phyloP scores from a whole-genome alignment of 2,329 filamentous ascomycete genomes.

The Phyllachora maydis region DNA sequence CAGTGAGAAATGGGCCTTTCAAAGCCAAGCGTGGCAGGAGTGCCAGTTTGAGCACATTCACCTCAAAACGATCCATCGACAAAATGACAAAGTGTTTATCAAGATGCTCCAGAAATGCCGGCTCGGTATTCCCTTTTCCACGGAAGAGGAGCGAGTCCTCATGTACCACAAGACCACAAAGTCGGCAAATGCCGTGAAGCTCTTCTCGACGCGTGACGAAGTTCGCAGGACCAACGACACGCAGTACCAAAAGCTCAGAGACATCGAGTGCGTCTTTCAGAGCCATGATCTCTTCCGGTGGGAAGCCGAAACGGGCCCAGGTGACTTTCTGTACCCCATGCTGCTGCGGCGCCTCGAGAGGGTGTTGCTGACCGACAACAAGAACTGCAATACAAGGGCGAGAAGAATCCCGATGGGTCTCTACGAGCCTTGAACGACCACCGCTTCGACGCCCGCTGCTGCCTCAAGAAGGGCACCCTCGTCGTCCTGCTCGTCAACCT shows the following conservation, averaged over 20 bases:
- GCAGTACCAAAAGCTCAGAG: conserved; percentile 12
- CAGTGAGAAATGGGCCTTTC: conserved; percentile 39
- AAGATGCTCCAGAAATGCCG: conserved; percentile 32
- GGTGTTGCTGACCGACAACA: conserved; percentile 5
- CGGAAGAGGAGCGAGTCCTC: conserved; percentile 17
- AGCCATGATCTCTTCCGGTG: conserved; percentile 19
- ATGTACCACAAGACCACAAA: conserved; percentile 21
- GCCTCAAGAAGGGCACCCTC: conserved; percentile 27
- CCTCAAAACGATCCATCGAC: conserved; percentile 33
- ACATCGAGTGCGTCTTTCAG: conserved; percentile 10
- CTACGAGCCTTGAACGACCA: conserved; percentile 19
- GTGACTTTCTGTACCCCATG: no score
- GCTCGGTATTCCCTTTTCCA: conserved; percentile 17
- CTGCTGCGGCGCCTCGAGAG: no score
- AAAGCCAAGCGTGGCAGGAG: conserved; percentile 28
- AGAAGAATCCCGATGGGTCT: conserved; percentile 7
- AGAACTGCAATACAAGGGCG: conserved; percentile 8
- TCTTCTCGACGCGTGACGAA: conserved; percentile 19
- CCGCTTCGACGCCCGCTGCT: conserved; percentile 18
- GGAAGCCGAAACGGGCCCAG: conserved; percentile 8
- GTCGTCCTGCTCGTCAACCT: conserved; percentile 31
- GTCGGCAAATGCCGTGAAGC: conserved; percentile 18
- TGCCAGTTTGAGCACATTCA: conserved; percentile 31
- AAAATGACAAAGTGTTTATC: conserved; percentile 31
- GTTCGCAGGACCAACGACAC: conserved; percentile 14